Percentiles rank a stretch among this genome's conserved stretches.
Evolutionary conservation across 2,329 filamentous ascomycete species (phyloP).

Genomic region (Lecanicillium sp.): DNA sequence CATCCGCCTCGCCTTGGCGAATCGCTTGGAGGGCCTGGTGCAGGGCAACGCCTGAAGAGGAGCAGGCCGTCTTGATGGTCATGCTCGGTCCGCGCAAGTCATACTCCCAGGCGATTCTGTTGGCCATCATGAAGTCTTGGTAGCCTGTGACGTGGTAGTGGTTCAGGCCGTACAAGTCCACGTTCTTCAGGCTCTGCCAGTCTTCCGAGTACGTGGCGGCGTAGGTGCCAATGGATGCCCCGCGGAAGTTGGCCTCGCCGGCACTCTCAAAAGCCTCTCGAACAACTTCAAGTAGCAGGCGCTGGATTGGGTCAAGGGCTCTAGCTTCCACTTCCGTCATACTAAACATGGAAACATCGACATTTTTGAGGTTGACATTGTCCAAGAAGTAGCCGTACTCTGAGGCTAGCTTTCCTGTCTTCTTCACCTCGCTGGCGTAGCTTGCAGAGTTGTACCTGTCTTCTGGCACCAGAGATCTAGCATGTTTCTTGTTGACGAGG

Average conservation of each 20-base stretch:
- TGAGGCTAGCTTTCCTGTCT: slow-evolving; percentile 13
- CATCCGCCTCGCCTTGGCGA: slow-evolving; percentile 15
- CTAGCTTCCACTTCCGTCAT: slow-evolving; percentile 21
- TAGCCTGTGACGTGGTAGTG: slow-evolving; percentile 16
- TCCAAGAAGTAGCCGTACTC: slow-evolving; percentile 23
- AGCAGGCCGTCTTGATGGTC: slow-evolving; percentile 27
- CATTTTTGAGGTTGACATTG: slow-evolving; percentile 14
- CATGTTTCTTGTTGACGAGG: slow-evolving; percentile 15
- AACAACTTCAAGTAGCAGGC: slow-evolving; percentile 26
- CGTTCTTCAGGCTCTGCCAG: no score
- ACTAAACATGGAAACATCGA: slow-evolving; percentile 21
- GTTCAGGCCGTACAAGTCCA: no score
- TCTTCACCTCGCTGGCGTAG: slow-evolving; percentile 10
- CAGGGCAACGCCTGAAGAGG: slow-evolving; percentile 20
- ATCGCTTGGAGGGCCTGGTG: slow-evolving; percentile 24
- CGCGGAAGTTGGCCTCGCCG: slow-evolving; percentile 20
- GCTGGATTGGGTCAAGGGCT: slow-evolving; percentile 27
- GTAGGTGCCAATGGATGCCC: slow-evolving; percentile 1
- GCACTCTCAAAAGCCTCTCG: slow-evolving; percentile 27
- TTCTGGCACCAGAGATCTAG: slow-evolving; percentile 13
- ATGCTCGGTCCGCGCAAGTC: slow-evolving; percentile 41
- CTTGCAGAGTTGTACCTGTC: slow-evolving; percentile 14
- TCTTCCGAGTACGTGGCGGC: no score
- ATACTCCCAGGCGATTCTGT: slow-evolving; percentile 21
- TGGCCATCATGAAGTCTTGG: slow-evolving; percentile 19